Evolutionary conservation across 305 asterid species (phyloP).

Genomic region (Plantago lanceolata): DNA sequence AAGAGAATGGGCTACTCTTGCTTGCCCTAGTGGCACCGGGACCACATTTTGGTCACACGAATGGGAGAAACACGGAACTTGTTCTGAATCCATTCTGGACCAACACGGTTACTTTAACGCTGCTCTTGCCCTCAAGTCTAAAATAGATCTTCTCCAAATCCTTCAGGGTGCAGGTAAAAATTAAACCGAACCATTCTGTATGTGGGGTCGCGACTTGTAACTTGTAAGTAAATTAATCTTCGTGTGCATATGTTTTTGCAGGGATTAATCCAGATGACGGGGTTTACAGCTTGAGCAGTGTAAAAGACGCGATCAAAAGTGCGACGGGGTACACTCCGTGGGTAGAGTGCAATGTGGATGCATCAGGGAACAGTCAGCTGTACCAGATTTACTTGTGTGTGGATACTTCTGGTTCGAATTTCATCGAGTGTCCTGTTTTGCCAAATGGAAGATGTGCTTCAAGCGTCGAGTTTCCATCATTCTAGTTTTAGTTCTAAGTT

Average conservation of each 20-base stretch:
- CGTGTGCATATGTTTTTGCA: neutral
- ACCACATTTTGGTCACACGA: conserved; percentile 40
- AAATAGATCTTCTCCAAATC: conserved; percentile 32
- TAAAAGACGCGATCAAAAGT: conserved; percentile 25
- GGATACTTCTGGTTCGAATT: conserved; percentile 24
- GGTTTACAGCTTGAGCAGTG: conserved; percentile 21
- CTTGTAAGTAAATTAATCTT: neutral
- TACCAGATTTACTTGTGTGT: conserved; percentile 36
- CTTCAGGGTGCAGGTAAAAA: conserved; percentile 32
- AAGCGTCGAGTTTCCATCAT: conserved; percentile 30
- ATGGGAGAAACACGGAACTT: conserved; percentile 52
- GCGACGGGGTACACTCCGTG: conserved; percentile 25
- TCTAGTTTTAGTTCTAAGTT: conserved; percentile 12
- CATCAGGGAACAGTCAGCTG: conserved; percentile 33
- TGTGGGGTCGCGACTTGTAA: neutral
- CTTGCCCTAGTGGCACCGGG: conserved; percentile 33
- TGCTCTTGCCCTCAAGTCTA: conserved; percentile 36
- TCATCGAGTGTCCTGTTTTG: conserved; percentile 34
- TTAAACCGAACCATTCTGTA: too few relatives aligned
- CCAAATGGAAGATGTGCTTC: conserved; percentile 29
- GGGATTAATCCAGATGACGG: conserved; percentile 29
- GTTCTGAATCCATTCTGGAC: conserved; percentile 33
- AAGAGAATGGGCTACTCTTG: conserved; percentile 35
- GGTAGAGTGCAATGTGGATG: conserved; percentile 37
- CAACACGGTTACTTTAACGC: conserved; percentile 39